Percentiles rank a stretch among this genome's conserved stretches.
Conservation (phyloP, 805 yeast genomes). For the Starmerella ratchasimensis region DNA sequence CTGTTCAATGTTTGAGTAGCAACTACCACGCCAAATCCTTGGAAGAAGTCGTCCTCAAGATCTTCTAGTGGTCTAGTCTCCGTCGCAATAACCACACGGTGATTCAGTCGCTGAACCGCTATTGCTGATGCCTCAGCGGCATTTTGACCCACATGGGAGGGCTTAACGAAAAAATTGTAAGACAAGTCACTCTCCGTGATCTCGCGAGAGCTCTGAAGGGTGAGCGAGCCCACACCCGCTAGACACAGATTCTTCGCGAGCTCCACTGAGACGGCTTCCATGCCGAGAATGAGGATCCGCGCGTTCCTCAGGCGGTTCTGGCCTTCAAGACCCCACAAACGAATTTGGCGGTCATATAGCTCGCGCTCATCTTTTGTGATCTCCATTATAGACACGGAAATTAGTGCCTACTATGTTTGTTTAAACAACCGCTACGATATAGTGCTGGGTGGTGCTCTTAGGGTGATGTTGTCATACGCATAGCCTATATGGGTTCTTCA, state of each 20-base stretch:
- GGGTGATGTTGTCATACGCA: no score
- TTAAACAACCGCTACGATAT: no score
- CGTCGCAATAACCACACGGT: slow-evolving; percentile 47
- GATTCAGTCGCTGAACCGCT: slow-evolving; percentile 61
- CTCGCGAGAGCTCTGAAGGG: slow-evolving; percentile 38
- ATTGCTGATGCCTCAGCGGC: slow-evolving; percentile 35
- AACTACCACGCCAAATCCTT: slow-evolving; percentile 53
- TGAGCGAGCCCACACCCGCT: slow-evolving; percentile 55
- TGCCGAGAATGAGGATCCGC: slow-evolving; percentile 50
- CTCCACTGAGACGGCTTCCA: slow-evolving; percentile 71
- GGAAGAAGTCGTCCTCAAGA: slow-evolving; percentile 30
- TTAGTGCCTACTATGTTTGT: no score
- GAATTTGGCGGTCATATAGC: slow-evolving; percentile 82
- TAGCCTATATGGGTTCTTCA: no score
- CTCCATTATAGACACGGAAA: slow-evolving; percentile 11
- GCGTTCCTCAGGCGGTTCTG: slow-evolving; percentile 66
- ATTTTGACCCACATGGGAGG: slow-evolving; percentile 32
- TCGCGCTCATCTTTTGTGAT: slow-evolving; percentile 18
- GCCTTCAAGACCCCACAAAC: slow-evolving; percentile 93
- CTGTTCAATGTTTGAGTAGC: slow-evolving; percentile 47
- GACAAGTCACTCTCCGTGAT: slow-evolving; percentile 36
- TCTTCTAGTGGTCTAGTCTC: slow-evolving; percentile 29
- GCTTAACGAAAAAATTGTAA: slow-evolving; percentile 48
- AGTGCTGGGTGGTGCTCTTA: no score
- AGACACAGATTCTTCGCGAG: slow-evolving; percentile 61